Evolutionary conservation across 2,329 filamentous ascomycete genomes (phyloP), one percentile per base, ranked within the genome.

Genomic region (Pyricularia grisea): DNA sequence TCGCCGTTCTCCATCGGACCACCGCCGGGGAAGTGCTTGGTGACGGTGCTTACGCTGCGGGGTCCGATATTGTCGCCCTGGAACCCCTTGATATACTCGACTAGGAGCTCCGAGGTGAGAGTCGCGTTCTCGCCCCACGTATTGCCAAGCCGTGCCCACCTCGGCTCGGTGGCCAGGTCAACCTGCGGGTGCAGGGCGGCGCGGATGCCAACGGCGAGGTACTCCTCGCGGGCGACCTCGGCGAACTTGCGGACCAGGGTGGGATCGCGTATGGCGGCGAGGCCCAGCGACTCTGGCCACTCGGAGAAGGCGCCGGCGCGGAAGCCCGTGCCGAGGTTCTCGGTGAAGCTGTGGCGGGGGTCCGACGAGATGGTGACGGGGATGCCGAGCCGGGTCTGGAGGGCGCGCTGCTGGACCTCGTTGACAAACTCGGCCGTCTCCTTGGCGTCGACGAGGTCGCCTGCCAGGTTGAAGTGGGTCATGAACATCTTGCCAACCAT

Each of bases 11-110:
- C 75, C 72, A 82, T 78, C 0, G 83, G 79, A 0, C 84, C 84
- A 9, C 79, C 82, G 4, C 84, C 84, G 0, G 84, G 83, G 72
- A 86, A 86, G 71, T 86, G 83, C 74, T 86, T 86, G 0, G 83
- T 84, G 1, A 84, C 79, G 0, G 83, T 82, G 1, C 79, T 79
- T 3, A 85, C 80, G 1, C 81, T 82, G 31, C 79, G 70, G 0
- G 74, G 71, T 0, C 83, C 82, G n/a, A 84, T 75, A 36, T 77
- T 74, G 1, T 79, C 76, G 0, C 81, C 82, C 30, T 83, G 82
- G 66, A 85, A 81, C 23, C 82, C 83, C 65, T 80, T 78, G 72
- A 85, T 79, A 68, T 84, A 84, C 0, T 79, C 79, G 2, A 79
- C 76, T 3, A 82, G 71, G 31, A 78, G 75, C 63, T 76, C 74